Conservation (phyloP, 331 rosid species). For the Malus hybrid region DNA sequence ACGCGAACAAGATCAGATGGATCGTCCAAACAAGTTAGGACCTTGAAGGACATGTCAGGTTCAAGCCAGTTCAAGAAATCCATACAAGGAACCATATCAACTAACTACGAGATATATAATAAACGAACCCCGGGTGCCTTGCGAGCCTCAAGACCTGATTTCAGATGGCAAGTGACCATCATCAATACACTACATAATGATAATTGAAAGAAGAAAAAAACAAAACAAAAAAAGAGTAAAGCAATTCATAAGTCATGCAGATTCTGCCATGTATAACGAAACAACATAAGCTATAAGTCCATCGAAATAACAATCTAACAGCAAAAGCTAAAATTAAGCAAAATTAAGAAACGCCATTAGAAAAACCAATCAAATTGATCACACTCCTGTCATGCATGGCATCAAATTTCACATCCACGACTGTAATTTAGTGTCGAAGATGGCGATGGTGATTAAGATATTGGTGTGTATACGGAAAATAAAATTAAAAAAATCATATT, state of each 20-base stretch:
- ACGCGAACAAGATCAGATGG: constrained; percentile 47
- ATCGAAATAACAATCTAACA: no score
- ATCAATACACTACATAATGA: background rate
- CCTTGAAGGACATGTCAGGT: constrained; percentile 36
- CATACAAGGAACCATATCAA: constrained; percentile 26
- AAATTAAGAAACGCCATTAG: background rate
- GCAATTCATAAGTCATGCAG: background rate
- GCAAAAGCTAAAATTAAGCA: background rate
- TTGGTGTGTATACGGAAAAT: background rate
- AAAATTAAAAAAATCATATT: background rate
- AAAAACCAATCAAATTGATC: background rate
- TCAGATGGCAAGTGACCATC: constrained; percentile 1
- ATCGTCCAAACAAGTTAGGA: constrained; percentile 58
- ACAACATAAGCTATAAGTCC: no score
- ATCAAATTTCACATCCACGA: background rate
- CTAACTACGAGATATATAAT: background rate
- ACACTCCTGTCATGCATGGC: background rate
- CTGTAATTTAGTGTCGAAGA: background rate
- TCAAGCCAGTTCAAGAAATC: constrained; percentile 52
- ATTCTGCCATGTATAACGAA: background rate
- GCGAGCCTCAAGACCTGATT: constrained; percentile 35
- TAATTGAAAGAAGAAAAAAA: background rate
- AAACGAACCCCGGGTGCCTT: constrained; percentile 12
- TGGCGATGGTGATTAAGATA: background rate
- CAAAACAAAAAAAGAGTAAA: background rate